phyloP scores from a whole-genome alignment of 2,329 filamentous ascomycete genomes.

The Fusarium torreyae region DNA sequence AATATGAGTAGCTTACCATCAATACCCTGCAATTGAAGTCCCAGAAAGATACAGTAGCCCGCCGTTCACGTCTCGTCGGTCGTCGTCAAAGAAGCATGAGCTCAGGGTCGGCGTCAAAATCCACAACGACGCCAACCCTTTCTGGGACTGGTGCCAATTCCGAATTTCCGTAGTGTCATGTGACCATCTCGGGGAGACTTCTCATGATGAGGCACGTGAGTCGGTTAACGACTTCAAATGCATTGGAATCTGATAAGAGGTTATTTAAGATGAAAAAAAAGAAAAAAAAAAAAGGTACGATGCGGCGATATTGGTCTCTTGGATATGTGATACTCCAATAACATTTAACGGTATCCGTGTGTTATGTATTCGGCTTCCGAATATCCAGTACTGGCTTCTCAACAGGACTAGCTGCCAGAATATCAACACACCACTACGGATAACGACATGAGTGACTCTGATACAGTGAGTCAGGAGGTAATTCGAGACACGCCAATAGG shows the following conservation, averaged over 20 bases:
- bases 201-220: slow-evolving; percentile 6
- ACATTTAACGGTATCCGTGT: not conserved
- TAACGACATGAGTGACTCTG: too few species aligned
- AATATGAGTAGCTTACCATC: slow-evolving; percentile 6
- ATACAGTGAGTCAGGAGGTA: too few species aligned
- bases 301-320: not conserved
- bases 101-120: slow-evolving; percentile 36
- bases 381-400: not conserved
- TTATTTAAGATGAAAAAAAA: too few species aligned
- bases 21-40: slow-evolving; percentile 5
- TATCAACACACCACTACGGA: too few species aligned
- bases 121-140: slow-evolving; percentile 31
- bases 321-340: not conserved
- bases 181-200: slow-evolving; percentile 2
- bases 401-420: too few species aligned
- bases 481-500: too few species aligned
- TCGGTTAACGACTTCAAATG: not conserved
- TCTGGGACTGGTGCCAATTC: slow-evolving; percentile 4
- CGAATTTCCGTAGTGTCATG: slow-evolving; percentile 10
- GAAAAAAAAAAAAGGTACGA: too few species aligned
- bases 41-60: slow-evolving; percentile 27
- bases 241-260: not conserved
- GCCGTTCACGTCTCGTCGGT: slow-evolving; percentile 30
- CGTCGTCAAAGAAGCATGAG: slow-evolving; percentile 38
- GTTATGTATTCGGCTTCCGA: not conserved